Percentiles rank a stretch among this genome's conserved stretches.
These are phyloP conservation scores for Ascochyta pisi DNA, from an alignment of 2,329 filamentous ascomycete species.

Conservation along the genomic window DNA sequence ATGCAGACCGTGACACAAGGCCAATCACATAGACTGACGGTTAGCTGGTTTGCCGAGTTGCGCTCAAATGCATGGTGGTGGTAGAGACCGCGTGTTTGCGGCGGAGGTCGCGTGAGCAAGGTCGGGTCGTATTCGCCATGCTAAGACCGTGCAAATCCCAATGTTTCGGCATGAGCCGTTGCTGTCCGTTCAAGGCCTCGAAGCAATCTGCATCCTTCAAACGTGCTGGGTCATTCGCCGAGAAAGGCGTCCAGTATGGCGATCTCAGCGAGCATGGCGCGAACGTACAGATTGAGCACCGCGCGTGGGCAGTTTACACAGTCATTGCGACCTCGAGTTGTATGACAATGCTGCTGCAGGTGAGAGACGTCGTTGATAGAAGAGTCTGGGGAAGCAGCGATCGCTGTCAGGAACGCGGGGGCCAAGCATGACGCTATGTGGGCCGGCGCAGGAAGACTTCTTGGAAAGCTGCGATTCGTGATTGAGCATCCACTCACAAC, in stretches of 20 bases:
- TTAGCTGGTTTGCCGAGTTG: neutral
- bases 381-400: conserved; percentile 17
- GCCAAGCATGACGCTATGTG: conserved; percentile 24
- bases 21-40: too few relatives aligned
- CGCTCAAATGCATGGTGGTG: neutral
- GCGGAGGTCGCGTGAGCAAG: conserved; percentile 11
- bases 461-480: conserved; percentile 8
- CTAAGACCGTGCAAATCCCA: neutral
- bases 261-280: neutral
- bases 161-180: neutral
- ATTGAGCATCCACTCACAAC: conserved; percentile 1
- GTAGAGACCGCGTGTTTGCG: neutral
- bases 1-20: too few relatives aligned
- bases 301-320: neutral
- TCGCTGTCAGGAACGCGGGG: conserved; percentile 13
- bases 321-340: neutral
- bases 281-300: neutral
- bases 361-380: conserved; percentile 12
- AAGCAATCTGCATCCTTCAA: conserved; percentile 6
- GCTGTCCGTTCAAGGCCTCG: conserved; percentile 1
- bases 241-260: neutral
- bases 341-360: neutral
- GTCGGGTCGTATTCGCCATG: neutral
- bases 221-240: neutral
- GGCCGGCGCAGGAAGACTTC: conserved; percentile 18